These are phyloP conservation scores for Vigna reflexopilosa DNA, from an alignment of 306 rosid species.

Conservation along the genomic window DNA sequence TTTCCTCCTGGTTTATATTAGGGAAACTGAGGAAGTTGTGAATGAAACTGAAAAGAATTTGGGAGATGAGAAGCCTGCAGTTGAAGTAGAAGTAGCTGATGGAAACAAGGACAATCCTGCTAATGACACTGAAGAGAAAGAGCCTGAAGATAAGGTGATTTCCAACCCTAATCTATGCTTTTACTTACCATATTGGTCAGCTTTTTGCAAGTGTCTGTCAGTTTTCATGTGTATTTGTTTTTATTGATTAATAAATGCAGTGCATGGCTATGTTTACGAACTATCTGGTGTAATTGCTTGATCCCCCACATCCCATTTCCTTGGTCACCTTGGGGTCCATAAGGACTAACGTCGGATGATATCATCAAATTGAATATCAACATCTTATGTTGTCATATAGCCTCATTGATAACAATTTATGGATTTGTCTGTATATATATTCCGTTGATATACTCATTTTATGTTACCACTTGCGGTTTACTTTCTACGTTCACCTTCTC, in stretches of 20 bases:
- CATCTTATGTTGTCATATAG: neutral
- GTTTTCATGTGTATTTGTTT: neutral
- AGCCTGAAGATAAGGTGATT: slow-evolving; percentile 89
- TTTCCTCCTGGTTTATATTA: slow-evolving; percentile 19
- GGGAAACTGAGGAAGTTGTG: slow-evolving; percentile 69
- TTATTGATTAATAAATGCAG: neutral
- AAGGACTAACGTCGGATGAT: neutral
- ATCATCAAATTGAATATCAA: neutral
- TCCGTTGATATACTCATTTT: neutral
- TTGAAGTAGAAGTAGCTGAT: slow-evolving; percentile 57
- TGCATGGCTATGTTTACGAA: neutral
- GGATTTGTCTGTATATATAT: neutral
- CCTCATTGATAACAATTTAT: neutral
- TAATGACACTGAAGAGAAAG: slow-evolving; percentile 74
- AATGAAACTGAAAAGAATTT: slow-evolving; percentile 72
- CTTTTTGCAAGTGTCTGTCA: neutral
- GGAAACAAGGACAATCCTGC: slow-evolving; percentile 76
- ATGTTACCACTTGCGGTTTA: neutral
- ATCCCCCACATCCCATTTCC: neutral
- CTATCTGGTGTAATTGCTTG: neutral
- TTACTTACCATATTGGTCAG: neutral
- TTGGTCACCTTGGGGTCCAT: neutral
- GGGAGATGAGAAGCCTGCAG: slow-evolving; percentile 68
- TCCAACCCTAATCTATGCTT: neutral
- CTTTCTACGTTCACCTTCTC: neutral